Percentiles rank a stretch among this genome's conserved stretches.
phyloP scores from a whole-genome alignment of 192 early-diverging fungal genomes.

The Linnemannia elongata region DNA sequence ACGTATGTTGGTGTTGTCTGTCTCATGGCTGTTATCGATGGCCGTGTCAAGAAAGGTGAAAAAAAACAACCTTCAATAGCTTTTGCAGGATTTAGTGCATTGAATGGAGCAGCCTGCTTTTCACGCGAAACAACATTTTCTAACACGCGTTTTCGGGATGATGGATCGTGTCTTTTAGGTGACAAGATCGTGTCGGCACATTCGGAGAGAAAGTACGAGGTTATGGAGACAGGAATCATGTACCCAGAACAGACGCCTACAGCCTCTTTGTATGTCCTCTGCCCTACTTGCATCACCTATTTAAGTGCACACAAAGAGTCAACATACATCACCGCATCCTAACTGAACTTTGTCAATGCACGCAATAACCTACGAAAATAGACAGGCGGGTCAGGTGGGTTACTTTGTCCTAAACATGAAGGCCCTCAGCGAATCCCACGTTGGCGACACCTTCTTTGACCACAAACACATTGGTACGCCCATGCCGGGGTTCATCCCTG shows the following conservation, averaged over 20 bases:
- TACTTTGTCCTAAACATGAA: conserved; percentile 96
- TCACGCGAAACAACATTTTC: not conserved
- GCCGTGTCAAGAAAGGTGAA: conserved; percentile 78
- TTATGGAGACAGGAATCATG: conserved; percentile 95
- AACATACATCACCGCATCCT: too few relatives aligned
- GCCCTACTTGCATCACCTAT: not conserved
- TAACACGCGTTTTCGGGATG: not conserved
- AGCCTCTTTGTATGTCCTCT: conserved; percentile 62
- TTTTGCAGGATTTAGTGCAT: not conserved
- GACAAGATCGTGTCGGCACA: conserved; percentile 86
- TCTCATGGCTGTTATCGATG: conserved; percentile 91
- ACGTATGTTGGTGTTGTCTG: conserved; percentile 98
- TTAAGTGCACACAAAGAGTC: not conserved
- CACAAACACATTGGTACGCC: conserved; percentile 74
- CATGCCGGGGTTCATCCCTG: conserved; percentile 92
- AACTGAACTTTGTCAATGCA: not conserved
- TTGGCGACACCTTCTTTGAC: conserved; percentile 95
- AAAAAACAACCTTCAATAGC: too few relatives aligned
- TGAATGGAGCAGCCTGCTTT: not conserved
- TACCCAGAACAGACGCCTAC: conserved; percentile 87
- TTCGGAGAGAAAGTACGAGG: conserved; percentile 87
- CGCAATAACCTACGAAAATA: conserved; percentile 14
- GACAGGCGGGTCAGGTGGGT: conserved; percentile 87
- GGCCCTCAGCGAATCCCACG: conserved; percentile 89
- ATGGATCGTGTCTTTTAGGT: conserved; percentile 57